phyloP scores from a whole-genome alignment of 345 rosid species.

The Adansonia digitata region DNA sequence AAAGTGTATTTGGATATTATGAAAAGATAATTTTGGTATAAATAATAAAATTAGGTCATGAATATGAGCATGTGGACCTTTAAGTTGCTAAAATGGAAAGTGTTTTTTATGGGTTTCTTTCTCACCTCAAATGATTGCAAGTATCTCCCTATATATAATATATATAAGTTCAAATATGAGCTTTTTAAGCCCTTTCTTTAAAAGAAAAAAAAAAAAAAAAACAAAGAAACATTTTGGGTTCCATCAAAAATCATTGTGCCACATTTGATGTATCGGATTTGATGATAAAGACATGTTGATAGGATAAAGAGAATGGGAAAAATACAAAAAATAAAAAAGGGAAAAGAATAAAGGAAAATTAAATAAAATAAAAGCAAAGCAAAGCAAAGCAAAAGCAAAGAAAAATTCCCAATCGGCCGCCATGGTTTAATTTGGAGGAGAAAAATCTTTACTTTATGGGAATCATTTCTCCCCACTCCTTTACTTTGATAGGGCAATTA shows the following conservation, averaged over 20 bases:
- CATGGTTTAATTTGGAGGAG: not conserved
- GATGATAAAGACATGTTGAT: slow-evolving; percentile 40
- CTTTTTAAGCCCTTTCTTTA: slow-evolving; percentile 26
- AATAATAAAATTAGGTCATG: slow-evolving; percentile 2
- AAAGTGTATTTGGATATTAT: too few relatives aligned
- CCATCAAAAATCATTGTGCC: slow-evolving; percentile 36
- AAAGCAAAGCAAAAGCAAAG: too few relatives aligned
- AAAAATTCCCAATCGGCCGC: not conserved
- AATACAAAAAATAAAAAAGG: not conserved
- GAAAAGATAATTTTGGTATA: not conserved
- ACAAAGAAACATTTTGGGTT: slow-evolving; percentile 24
- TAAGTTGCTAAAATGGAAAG: not conserved
- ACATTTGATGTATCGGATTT: slow-evolving; percentile 31
- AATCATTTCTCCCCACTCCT: not conserved
- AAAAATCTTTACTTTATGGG: not conserved
- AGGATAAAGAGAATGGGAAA: not conserved
- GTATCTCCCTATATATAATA: not conserved
- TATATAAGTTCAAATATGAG: slow-evolving; percentile 32
- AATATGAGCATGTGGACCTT: not conserved
- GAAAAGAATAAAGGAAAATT: not conserved
- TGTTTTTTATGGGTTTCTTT: not conserved
- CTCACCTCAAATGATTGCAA: slow-evolving; percentile 25
- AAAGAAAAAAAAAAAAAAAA: slow-evolving; percentile 15
- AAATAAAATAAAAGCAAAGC: not conserved
- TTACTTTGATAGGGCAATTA: not conserved